Conservation (phyloP, 2,329 filamentous ascomycete species). For the Diaporthe amygdali region DNA sequence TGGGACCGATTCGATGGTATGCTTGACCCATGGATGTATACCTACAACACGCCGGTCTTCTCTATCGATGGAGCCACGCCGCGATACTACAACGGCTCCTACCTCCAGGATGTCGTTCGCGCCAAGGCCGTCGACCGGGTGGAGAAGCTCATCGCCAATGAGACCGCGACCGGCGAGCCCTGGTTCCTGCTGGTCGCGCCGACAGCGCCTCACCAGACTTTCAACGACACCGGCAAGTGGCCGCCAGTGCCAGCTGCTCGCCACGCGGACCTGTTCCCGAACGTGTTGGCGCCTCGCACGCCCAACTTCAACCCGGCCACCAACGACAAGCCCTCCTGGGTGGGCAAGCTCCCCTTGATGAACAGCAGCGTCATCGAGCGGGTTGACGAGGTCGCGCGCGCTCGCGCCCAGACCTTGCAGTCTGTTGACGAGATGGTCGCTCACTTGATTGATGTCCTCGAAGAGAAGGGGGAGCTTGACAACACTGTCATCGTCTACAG, state of each 20-base stretch:
- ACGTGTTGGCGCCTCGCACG: conserved; percentile 64
- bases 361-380: conserved; percentile 17
- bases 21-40: conserved; percentile 67
- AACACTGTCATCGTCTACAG: conserved; percentile 26
- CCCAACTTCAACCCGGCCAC: conserved; percentile 66
- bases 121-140: conserved; percentile 37
- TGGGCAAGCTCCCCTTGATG: conserved; percentile 24
- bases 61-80: conserved; percentile 22
- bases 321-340: conserved; percentile 43
- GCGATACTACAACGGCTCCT: conserved; percentile 41
- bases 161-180: conserved; percentile 42
- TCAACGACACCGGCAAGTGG: conserved; percentile 35
- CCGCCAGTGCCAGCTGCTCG: conserved; percentile 63
- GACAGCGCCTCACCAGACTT: conserved; percentile 68
- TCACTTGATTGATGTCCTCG: conserved; percentile 37
- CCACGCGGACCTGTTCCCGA: conserved; percentile 66
- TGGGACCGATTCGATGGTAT: conserved; percentile 35
- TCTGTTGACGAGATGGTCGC: conserved; percentile 50
- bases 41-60: conserved; percentile 59
- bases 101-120: conserved; percentile 43
- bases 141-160: conserved; percentile 21
- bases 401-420: conserved; percentile 48
- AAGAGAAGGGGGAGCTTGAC: conserved; percentile 23
- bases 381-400: conserved; percentile 46
- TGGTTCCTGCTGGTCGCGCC: conserved; percentile 74